phyloP scores from a whole-genome alignment of 441 rosid genomes.

The Populus trichocarpa region DNA sequence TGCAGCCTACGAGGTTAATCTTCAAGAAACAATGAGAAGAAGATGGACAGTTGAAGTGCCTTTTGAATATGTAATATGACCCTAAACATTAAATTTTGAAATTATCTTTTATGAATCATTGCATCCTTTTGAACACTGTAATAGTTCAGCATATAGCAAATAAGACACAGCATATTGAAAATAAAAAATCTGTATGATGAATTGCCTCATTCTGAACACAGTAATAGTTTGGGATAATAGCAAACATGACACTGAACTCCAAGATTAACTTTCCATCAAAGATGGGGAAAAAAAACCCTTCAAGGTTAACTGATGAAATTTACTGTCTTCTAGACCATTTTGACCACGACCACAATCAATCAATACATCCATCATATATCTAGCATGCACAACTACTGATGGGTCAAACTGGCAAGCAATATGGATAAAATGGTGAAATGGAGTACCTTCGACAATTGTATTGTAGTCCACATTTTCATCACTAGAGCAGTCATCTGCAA shows the following conservation, averaged over 20 bases:
- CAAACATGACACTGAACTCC: not conserved
- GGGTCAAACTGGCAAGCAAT: slow-evolving; percentile 11
- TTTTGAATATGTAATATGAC: not conserved
- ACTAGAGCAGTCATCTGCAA: slow-evolving; percentile 88
- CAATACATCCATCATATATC: not conserved
- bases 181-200: too few species aligned
- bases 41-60: not conserved
- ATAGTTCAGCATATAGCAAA: not conserved
- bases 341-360: not conserved
- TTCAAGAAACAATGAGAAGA: not conserved
- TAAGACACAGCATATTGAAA: not conserved
- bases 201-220: not conserved
- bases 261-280: too few species aligned
- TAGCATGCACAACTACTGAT: slow-evolving; percentile 1
- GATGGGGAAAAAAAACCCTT: too few species aligned
- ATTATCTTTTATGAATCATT: too few species aligned
- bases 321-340: not conserved
- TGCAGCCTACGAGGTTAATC: not conserved
- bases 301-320: not conserved
- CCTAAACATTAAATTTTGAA: not conserved
- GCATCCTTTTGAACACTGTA: not conserved
- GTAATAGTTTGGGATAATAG: not conserved
- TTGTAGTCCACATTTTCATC: slow-evolving; percentile 90
- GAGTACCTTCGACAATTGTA: slow-evolving; percentile 70
- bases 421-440: slow-evolving; percentile 11